Conservation (phyloP, 2,329 filamentous ascomycete species). For the Setomelanomma holmii region DNA sequence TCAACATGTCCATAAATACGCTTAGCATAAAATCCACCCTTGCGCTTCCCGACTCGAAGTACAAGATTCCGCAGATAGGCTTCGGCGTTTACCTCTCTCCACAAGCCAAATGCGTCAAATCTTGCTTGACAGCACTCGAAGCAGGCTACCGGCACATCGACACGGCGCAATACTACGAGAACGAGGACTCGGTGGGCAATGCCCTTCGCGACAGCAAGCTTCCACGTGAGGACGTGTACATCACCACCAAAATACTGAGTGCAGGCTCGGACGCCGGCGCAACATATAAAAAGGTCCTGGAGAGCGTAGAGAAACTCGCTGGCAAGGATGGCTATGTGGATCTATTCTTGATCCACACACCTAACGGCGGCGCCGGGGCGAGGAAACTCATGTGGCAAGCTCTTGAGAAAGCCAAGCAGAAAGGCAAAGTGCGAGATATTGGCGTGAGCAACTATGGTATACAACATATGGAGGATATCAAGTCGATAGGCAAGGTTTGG, state of each 20-base stretch:
- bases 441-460: slow-evolving; percentile 77
- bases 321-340: slow-evolving; percentile 70
- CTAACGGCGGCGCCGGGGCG: slow-evolving; percentile 61
- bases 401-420: slow-evolving; percentile 66
- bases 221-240: slow-evolving; percentile 66
- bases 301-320: slow-evolving; percentile 68
- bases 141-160: slow-evolving; percentile 70
- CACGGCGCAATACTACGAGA: slow-evolving; percentile 73
- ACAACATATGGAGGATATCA: slow-evolving; percentile 73
- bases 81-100: slow-evolving; percentile 74
- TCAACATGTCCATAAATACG: slow-evolving; percentile 21
- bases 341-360: slow-evolving; percentile 73
- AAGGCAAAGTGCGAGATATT: slow-evolving; percentile 69
- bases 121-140: slow-evolving; percentile 65
- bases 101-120: slow-evolving; percentile 61
- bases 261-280: slow-evolving; percentile 62
- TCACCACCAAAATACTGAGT: slow-evolving; percentile 73
- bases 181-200: slow-evolving; percentile 71
- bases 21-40: slow-evolving; percentile 58
- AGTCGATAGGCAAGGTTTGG: slow-evolving; percentile 68
- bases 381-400: slow-evolving; percentile 71
- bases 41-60: slow-evolving; percentile 57
- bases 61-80: slow-evolving; percentile 69
- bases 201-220: slow-evolving; percentile 66
- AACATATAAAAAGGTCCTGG: slow-evolving; percentile 65